These are phyloP conservation scores for Hemisphaericaspora lyxosophila DNA, from an alignment of 1,139 yeast genomes.

Conservation along the genomic window DNA sequence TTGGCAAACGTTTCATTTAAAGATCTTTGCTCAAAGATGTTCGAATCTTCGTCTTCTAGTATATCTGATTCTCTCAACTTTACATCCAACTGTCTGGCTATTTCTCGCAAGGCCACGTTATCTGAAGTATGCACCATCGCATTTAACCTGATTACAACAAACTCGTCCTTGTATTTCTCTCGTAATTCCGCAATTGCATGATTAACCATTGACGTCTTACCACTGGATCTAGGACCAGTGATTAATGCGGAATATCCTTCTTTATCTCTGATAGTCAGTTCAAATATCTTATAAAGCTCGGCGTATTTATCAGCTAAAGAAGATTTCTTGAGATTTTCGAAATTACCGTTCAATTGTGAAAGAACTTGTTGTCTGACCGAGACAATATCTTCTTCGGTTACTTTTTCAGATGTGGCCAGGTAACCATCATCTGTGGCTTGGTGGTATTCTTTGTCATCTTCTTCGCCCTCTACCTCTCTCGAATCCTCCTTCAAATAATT, in stretches of 20 bases:
- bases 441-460: too few relatives aligned
- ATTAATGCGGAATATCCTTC: slow-evolving; percentile 83
- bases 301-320: slow-evolving; percentile 33
- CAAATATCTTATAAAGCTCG: slow-evolving; percentile 57
- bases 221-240: slow-evolving; percentile 79
- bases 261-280: slow-evolving; percentile 62
- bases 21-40: slow-evolving; percentile 43
- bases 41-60: slow-evolving; percentile 16
- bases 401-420: too few relatives aligned
- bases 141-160: slow-evolving; percentile 61
- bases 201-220: slow-evolving; percentile 68
- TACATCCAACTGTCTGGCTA: slow-evolving; percentile 77
- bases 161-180: slow-evolving; percentile 41
- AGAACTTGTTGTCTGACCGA: slow-evolving; percentile 18
- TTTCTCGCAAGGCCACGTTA: slow-evolving; percentile 74
- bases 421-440: too few relatives aligned
- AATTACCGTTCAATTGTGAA: slow-evolving; percentile 24
- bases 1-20: slow-evolving; percentile 43
- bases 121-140: slow-evolving; percentile 79
- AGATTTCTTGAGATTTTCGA: slow-evolving; percentile 19
- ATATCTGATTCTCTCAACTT: slow-evolving; percentile 25
- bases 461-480: too few relatives aligned
- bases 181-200: slow-evolving; percentile 53
- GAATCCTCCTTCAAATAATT: too few relatives aligned
- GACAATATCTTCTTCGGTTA: slow-evolving; percentile 15